Conservation (phyloP, 1,139 yeast species). For the Yamadazyma friedrichii region DNA sequence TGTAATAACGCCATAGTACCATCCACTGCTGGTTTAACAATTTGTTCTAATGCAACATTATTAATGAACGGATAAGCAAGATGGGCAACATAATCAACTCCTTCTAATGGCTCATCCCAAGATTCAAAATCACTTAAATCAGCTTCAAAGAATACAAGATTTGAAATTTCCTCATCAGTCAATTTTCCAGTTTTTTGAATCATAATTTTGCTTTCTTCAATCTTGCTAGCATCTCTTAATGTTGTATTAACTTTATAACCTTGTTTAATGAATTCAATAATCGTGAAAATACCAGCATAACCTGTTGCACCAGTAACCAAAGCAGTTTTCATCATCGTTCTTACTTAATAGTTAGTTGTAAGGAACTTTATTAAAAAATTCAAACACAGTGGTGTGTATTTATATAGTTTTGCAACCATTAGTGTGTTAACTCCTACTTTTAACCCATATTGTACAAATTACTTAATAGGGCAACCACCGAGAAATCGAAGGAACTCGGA, state of each 20-base stretch:
- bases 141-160: conserved; percentile 15
- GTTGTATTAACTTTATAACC: conserved; percentile 12
- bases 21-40: conserved; percentile 12
- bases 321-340: conserved; percentile 8
- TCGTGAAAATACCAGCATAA: conserved; percentile 28
- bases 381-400: too few relatives aligned
- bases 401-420: too few relatives aligned
- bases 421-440: too few relatives aligned
- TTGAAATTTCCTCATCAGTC: conserved; percentile 4
- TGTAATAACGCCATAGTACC: conserved; percentile 14
- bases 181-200: conserved; percentile 9
- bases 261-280: conserved; percentile 9
- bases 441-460: too few relatives aligned
- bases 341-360: too few relatives aligned
- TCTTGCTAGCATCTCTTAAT: conserved; percentile 10
- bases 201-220: conserved; percentile 4
- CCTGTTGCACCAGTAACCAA: conserved; percentile 36
- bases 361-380: too few relatives aligned
- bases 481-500: too few relatives aligned
- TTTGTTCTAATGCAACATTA: conserved; percentile 10
- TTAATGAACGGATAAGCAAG: conserved; percentile 16
- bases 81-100: conserved; percentile 16
- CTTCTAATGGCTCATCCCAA: conserved; percentile 16
- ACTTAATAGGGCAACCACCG: too few relatives aligned
- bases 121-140: conserved; percentile 15